phyloP scores from a whole-genome alignment of 2,329 filamentous ascomycete species.

The Lizonia empirigonia region DNA sequence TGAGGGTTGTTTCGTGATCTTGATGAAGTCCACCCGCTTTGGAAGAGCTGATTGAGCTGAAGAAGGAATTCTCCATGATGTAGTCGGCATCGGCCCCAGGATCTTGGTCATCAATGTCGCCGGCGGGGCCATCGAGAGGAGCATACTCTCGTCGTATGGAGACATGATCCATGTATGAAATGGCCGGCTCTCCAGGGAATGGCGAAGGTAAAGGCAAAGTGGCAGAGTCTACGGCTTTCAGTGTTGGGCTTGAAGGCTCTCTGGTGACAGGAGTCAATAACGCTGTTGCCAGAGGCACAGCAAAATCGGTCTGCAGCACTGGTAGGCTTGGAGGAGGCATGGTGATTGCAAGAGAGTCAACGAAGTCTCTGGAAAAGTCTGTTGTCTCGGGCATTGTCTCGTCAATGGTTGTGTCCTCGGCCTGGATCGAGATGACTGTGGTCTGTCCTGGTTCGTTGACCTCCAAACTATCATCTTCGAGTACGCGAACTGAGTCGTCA shows the following conservation, averaged over 20 bases:
- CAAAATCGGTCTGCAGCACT: slow-evolving; percentile 28
- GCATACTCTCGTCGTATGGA: slow-evolving; percentile 6
- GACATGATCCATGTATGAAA: slow-evolving; percentile 39
- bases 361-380: background rate
- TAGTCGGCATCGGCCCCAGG: slow-evolving; percentile 30
- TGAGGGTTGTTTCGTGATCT: slow-evolving; percentile 44
- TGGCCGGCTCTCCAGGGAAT: slow-evolving; percentile 41
- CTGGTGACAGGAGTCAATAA: slow-evolving; percentile 40
- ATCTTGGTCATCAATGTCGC: slow-evolving; percentile 13
- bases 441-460: background rate
- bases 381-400: background rate
- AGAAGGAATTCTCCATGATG: slow-evolving; percentile 41
- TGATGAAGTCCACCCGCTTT: slow-evolving; percentile 29
- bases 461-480: slow-evolving; percentile 8
- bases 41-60: slow-evolving; percentile 40
- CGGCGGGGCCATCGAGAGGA: background rate
- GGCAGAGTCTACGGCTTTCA: slow-evolving; percentile 43
- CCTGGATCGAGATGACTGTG: background rate
- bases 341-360: slow-evolving; percentile 10
- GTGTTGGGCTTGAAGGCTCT: slow-evolving; percentile 43
- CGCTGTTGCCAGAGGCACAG: slow-evolving; percentile 14
- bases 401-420: slow-evolving; percentile 6
- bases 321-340: slow-evolving; percentile 45
- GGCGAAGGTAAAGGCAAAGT: slow-evolving; percentile 48
- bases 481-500: background rate